Base-by-base conservation (phyloP, 768 basidiomycete genomes). In the Lentinula edodes region DNA sequence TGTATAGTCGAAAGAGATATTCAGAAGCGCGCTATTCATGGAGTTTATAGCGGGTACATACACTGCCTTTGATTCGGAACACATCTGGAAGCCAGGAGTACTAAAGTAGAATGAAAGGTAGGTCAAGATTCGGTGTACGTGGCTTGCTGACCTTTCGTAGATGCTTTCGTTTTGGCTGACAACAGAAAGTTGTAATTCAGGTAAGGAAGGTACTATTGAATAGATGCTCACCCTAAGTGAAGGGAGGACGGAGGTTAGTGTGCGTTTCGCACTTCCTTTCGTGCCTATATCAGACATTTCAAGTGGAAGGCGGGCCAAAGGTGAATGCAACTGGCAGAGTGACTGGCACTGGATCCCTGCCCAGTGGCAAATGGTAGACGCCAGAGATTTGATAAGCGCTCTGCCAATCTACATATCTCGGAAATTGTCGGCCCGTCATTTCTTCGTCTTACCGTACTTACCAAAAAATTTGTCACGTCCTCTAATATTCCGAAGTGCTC, bases 81-180 rank as follows among this genome's bases (percentile, higher is more conserved):
- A 95, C 90, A 72, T 95, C 93, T 1, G 93, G 91, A 12, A 95
- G 76, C 93, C 93, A 95, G 15, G 90, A 91, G 70, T 91, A 93
- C 90, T 91, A 56, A 16, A 35, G 16, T 6, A 41, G 42, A 46
- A 34, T 36, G 42, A 6, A 38, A 55, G 41, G 18, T 23, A 41
- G 58, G 56, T 59, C 35, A 58, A 62, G 39, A 36, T 48, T 39
- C 18, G 41, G 42, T 62, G 41, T 36, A 41, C 32, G 32, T 38
- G 16, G 9, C 52, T 38, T 50, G 38, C 59, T 51, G 43, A 81
- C 85, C 72, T 82, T 85, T 71, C 85, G 79, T 60, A 87, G 62
- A 63, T 82, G 67, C 64, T 76, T 78, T 62, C 85, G 78, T 67
- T 78, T 82, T 51, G 86, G 78, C 65, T 69, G 45, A 10, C n/a